A percentile compares a stretch with the other conserved stretches of the same genome.
Evolutionary conservation across 1,139 yeast species (phyloP).

Genomic region (Chernovozyma aurita): DNA sequence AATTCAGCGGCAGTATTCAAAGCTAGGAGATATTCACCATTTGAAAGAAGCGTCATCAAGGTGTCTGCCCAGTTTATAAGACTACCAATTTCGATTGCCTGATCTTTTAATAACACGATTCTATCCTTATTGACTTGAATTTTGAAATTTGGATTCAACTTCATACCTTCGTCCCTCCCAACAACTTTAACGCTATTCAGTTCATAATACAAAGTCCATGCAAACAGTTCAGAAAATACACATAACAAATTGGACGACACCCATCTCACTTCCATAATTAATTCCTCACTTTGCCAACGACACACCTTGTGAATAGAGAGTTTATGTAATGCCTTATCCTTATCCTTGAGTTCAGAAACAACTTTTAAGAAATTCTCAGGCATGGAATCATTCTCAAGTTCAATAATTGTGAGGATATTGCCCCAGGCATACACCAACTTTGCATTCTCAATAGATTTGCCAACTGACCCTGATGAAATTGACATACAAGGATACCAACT

Average conservation of each 20-base stretch:
- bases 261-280: slow-evolving; percentile 60
- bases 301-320: slow-evolving; percentile 43
- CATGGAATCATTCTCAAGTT: slow-evolving; percentile 34
- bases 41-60: slow-evolving; percentile 43
- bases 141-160: background rate
- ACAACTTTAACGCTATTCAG: background rate
- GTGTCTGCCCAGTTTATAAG: slow-evolving; percentile 74
- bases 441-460: too few relatives aligned
- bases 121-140: slow-evolving; percentile 21
- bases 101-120: slow-evolving; percentile 14
- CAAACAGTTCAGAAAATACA: slow-evolving; percentile 18
- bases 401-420: slow-evolving; percentile 51
- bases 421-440: slow-evolving; percentile 67
- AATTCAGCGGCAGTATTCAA: slow-evolving; percentile 50
- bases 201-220: slow-evolving; percentile 3
- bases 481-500: slow-evolving; percentile 24
- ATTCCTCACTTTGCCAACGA: slow-evolving; percentile 32
- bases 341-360: slow-evolving; percentile 34
- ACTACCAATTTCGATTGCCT: slow-evolving; percentile 50
- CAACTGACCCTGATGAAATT: background rate
- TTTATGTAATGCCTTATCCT: slow-evolving; percentile 32
- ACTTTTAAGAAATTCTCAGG: slow-evolving; percentile 25
- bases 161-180: slow-evolving; percentile 6
- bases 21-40: slow-evolving; percentile 51
- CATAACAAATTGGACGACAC: slow-evolving; percentile 45